These are phyloP conservation scores for Cladophialophora psammophila DNA, from an alignment of 2,329 filamentous ascomycete species.

Conservation along the genomic window DNA sequence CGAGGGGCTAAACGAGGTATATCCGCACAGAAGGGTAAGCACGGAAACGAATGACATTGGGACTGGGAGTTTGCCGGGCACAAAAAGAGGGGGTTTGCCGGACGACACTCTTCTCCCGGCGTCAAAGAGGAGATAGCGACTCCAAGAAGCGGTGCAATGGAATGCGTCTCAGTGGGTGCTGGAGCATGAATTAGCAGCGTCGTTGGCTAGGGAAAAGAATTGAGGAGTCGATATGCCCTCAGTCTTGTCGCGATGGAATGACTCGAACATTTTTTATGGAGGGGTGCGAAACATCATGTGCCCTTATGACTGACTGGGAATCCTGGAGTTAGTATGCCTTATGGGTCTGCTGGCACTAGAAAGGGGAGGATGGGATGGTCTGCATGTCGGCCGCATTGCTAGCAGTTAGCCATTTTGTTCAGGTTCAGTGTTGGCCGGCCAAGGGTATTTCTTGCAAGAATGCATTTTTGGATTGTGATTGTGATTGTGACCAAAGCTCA, in stretches of 20 bases:
- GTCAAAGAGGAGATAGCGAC: conserved; percentile 38
- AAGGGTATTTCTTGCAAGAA: neutral
- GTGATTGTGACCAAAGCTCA: conserved; percentile 1
- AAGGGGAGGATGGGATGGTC: neutral
- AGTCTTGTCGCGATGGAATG: neutral
- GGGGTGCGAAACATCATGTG: neutral
- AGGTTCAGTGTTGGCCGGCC: neutral
- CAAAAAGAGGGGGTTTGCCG: conserved; percentile 83
- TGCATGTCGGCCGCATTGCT: neutral
- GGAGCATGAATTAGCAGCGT: neutral
- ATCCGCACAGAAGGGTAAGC: conserved; percentile 87
- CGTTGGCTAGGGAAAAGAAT: neutral
- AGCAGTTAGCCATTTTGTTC: neutral
- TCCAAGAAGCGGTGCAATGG: neutral
- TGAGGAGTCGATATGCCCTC: neutral
- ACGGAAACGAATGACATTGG: conserved; percentile 96
- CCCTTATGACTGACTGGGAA: neutral
- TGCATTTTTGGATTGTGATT: neutral
- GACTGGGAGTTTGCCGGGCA: conserved; percentile 87
- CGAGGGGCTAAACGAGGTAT: conserved; percentile 84
- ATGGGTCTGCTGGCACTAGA: neutral
- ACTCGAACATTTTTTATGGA: neutral
- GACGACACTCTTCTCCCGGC: conserved; percentile 65
- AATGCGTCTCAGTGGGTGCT: neutral
- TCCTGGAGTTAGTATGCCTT: no score